phyloP scores from a whole-genome alignment of 176 grass and related monocot genomes.

The Musa itinerans region DNA sequence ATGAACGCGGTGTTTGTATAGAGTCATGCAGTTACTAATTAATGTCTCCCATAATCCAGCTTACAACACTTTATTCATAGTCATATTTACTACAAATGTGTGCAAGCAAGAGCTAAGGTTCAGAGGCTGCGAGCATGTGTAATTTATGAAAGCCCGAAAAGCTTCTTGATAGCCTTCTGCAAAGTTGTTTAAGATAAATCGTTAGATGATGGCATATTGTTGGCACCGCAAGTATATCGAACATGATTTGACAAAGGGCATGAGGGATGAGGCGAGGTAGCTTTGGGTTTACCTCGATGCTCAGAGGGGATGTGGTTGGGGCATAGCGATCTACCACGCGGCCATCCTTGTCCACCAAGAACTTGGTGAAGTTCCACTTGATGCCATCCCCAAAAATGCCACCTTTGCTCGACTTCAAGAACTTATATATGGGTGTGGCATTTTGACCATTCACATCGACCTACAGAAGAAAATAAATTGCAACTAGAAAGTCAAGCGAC shows the following conservation, averaged over 20 bases:
- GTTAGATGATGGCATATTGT: too few species aligned
- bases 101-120: background rate
- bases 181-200: background rate
- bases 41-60: too few species aligned
- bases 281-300: slow-evolving; percentile 4
- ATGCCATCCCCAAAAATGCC: background rate
- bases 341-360: slow-evolving; percentile 6
- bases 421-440: background rate
- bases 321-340: background rate
- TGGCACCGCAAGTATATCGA: background rate
- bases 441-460: slow-evolving; percentile 1
- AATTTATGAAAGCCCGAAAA: background rate
- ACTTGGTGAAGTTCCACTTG: slow-evolving; percentile 7
- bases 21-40: too few species aligned
- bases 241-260: background rate
- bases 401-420: slow-evolving; percentile 1
- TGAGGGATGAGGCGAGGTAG: background rate
- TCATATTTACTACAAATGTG: too few species aligned
- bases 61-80: too few species aligned
- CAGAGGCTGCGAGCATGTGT: background rate
- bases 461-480: background rate
- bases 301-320: slow-evolving; percentile 5
- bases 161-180: slow-evolving; percentile 9
- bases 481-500: background rate
- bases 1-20: too few species aligned